phyloP scores from a whole-genome alignment of 176 grass and related monocot genomes.

The Musa itinerans region DNA sequence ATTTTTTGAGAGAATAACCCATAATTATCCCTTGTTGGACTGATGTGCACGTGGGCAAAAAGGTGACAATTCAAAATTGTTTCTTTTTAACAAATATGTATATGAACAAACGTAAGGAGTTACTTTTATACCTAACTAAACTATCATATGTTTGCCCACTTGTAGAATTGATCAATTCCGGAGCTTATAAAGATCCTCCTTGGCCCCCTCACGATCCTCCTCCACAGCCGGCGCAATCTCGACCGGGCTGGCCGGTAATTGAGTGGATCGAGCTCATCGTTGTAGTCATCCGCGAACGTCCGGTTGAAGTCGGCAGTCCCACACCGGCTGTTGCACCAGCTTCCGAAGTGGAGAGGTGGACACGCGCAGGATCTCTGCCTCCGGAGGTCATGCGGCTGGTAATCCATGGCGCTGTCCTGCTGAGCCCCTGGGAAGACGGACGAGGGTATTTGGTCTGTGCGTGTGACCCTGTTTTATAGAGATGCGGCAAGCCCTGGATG shows the following conservation, averaged over 20 bases:
- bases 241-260: background rate
- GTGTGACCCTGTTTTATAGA: no score
- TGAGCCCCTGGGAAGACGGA: no score
- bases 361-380: constrained; percentile 8
- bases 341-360: constrained; percentile 24
- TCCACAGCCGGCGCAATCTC: constrained; percentile 30
- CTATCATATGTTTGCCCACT: no score
- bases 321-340: constrained; percentile 34
- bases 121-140: no score
- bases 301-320: constrained; percentile 31
- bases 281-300: constrained; percentile 10
- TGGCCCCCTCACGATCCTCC: constrained; percentile 22
- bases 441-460: no score
- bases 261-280: background rate
- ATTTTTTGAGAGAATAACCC: no score
- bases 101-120: no score
- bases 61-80: no score
- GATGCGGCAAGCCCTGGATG: no score
- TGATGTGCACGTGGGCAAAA: no score
- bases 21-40: no score
- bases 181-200: background rate
- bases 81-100: no score
- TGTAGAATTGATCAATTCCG: background rate
- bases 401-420: background rate
- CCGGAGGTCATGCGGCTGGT: background rate